Evolutionary conservation across 495 filamentous ascomycete genomes (phyloP).

Genomic region (Aspergillus avenaceus): DNA sequence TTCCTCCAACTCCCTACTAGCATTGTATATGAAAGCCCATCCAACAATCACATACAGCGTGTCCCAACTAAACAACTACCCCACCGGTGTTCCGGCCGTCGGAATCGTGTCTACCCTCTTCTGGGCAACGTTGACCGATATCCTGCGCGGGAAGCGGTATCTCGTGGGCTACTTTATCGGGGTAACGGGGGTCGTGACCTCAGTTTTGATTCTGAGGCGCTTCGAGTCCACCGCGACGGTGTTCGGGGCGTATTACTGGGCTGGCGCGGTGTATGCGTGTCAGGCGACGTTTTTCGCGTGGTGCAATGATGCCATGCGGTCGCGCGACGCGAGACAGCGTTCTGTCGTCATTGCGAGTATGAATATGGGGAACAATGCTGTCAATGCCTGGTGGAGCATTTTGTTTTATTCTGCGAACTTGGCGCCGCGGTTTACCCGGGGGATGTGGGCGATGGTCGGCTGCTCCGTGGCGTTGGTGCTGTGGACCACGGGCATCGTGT

Average conservation of each 20-base stretch:
- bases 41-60: slow-evolving; percentile 38
- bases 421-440: slow-evolving; percentile 55
- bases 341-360: slow-evolving; percentile 50
- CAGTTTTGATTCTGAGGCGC: slow-evolving; percentile 44
- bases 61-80: slow-evolving; percentile 45
- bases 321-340: slow-evolving; percentile 39
- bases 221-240: slow-evolving; percentile 36
- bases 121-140: slow-evolving; percentile 51
- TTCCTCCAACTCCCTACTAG: slow-evolving; percentile 41
- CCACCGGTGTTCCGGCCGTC: slow-evolving; percentile 43
- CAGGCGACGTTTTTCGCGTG: slow-evolving; percentile 58
- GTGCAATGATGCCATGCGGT: slow-evolving; percentile 55
- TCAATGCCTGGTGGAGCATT: slow-evolving; percentile 61
- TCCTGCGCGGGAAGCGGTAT: slow-evolving; percentile 43
- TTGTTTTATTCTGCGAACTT: slow-evolving; percentile 57
- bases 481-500: slow-evolving; percentile 38
- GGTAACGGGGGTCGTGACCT: slow-evolving; percentile 42
- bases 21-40: slow-evolving; percentile 27
- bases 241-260: slow-evolving; percentile 52
- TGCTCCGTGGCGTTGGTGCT: slow-evolving; percentile 45
- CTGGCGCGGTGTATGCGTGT: slow-evolving; percentile 52
- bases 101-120: slow-evolving; percentile 50
- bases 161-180: slow-evolving; percentile 53
- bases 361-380: slow-evolving; percentile 53
- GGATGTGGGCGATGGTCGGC: slow-evolving; percentile 59